Conservation (phyloP, 1,284 basidiomycete species). For the Apiotrichum gracile region DNA sequence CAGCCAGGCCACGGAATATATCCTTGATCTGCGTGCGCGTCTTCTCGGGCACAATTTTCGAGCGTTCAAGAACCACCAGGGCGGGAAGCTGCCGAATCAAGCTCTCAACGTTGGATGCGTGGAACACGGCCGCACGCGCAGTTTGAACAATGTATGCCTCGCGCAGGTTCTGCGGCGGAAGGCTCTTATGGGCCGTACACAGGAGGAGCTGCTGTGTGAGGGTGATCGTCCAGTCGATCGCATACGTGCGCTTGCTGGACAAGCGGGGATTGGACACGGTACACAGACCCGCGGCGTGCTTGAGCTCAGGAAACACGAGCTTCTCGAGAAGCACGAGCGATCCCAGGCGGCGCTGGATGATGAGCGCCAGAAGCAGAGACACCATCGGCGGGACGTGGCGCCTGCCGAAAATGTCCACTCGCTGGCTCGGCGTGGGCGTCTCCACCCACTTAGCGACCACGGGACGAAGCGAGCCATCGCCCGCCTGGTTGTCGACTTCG, state of each 20-base stretch:
- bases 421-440: conserved; percentile 7
- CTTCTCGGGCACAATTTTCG: conserved; percentile 19
- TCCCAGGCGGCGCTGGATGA: conserved; percentile 25
- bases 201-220: conserved; percentile 36
- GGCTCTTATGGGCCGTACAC: conserved; percentile 19
- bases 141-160: conserved; percentile 37
- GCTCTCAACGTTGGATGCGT: conserved; percentile 23
- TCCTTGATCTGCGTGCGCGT: conserved; percentile 20
- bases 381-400: conserved; percentile 14
- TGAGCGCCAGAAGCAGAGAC: conserved; percentile 29
- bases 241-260: conserved; percentile 22
- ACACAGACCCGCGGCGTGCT: conserved; percentile 22
- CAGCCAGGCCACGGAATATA: conserved; percentile 28
- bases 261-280: conserved; percentile 24
- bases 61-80: conserved; percentile 33
- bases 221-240: conserved; percentile 28
- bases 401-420: conserved; percentile 24
- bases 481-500: conserved; percentile 21
- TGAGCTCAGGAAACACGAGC: conserved; percentile 32
- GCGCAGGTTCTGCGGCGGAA: conserved; percentile 32
- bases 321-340: conserved; percentile 27
- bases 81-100: conserved; percentile 39
- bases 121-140: conserved; percentile 29
- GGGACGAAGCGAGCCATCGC: conserved; percentile 16
- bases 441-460: conserved; percentile 25